Conservation (phyloP, 768 basidiomycete species). For the Sarcodon sp. region DNA sequence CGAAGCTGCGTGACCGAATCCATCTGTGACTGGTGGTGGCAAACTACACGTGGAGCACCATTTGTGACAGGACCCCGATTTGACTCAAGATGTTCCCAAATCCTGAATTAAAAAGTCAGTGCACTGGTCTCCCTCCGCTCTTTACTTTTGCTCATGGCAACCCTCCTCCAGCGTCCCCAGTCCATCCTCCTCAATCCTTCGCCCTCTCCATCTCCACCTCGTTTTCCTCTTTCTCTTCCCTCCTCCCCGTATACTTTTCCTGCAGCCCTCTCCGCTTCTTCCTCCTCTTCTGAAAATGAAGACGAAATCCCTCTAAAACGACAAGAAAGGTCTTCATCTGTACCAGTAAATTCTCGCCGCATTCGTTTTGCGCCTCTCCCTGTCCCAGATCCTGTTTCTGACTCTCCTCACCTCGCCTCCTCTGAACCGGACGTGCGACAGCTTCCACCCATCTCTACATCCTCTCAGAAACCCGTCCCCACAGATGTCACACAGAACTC, state of each 20-base stretch:
- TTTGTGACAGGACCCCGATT: too few relatives aligned
- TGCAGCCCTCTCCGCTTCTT: constrained; percentile 7
- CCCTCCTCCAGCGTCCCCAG: constrained; percentile 1
- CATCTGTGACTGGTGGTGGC: too few relatives aligned
- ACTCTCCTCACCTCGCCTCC: constrained; percentile 7
- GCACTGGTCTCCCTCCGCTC: too few relatives aligned
- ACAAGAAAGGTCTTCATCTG: neutral
- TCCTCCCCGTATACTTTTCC: constrained; percentile 10
- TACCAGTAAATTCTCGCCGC: constrained; percentile 1
- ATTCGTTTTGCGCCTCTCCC: neutral
- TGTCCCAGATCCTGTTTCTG: constrained; percentile 3
- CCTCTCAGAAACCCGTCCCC: neutral
- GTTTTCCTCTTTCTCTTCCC: constrained; percentile 12
- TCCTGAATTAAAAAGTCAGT: too few relatives aligned
- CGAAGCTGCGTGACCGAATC: too few relatives aligned
- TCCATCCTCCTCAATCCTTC: constrained; percentile 10
- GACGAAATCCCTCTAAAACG: neutral
- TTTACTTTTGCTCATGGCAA: too few relatives aligned
- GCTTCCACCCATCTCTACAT: constrained; percentile 72
- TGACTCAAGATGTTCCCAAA: too few relatives aligned
- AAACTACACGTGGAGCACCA: too few relatives aligned
- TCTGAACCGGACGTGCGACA: constrained; percentile 2
- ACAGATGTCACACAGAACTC: neutral
- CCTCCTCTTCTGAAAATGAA: constrained; percentile 1
- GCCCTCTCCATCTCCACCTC: constrained; percentile 14